Percentiles rank a stretch among this genome's conserved stretches.
phyloP scores from a whole-genome alignment of 495 filamentous ascomycete genomes.

The Xylaria longipes region DNA sequence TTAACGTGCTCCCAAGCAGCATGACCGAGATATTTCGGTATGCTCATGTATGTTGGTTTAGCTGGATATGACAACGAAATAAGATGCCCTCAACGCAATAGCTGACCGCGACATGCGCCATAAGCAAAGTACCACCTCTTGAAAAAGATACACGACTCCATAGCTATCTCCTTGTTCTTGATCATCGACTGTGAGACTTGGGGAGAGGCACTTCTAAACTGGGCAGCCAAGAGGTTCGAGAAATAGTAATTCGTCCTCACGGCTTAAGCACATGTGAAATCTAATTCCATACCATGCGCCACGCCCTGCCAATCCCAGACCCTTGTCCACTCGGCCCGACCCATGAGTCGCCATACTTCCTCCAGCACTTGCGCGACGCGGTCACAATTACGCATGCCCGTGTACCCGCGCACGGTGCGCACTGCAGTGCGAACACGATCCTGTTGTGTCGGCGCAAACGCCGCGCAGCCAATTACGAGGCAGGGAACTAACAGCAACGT shows the following conservation, averaged over 20 bases:
- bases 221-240: not conserved
- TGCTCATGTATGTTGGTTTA: constrained; percentile 1
- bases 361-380: constrained; percentile 77
- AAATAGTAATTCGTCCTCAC: not conserved
- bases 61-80: not conserved
- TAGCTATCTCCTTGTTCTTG: not conserved
- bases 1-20: not conserved
- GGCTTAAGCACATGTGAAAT: constrained; percentile 68
- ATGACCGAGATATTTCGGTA: not conserved
- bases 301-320: constrained; percentile 93
- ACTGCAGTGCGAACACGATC: constrained; percentile 74
- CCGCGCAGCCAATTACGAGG: constrained; percentile 86
- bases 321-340: constrained; percentile 69
- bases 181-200: not conserved
- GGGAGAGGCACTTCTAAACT: not conserved
- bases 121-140: not conserved
- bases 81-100: not conserved
- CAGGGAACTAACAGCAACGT: constrained; percentile 87
- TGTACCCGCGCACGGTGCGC: constrained; percentile 74
- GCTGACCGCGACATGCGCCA: not conserved
- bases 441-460: constrained; percentile 72
- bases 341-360: constrained; percentile 84
- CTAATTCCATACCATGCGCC: constrained; percentile 75
- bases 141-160: not conserved
- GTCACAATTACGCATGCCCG: constrained; percentile 80